Evolutionary conservation across 306 rosid species (phyloP), one percentile per base, ranked within the genome.

Genomic region (Acacia melanoxylon): DNA sequence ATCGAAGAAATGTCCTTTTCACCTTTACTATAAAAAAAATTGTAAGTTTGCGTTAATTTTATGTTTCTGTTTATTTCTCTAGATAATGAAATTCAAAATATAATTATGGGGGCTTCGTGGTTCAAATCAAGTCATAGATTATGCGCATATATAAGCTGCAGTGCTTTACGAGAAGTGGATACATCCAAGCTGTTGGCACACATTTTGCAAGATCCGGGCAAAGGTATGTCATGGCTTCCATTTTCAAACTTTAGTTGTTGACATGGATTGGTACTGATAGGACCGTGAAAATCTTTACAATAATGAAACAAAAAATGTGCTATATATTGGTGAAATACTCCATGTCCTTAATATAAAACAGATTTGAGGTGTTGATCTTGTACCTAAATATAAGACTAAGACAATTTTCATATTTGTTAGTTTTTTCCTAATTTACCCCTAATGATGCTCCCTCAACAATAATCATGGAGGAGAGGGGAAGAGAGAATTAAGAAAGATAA

Each of bases 61-160:
- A 40, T 44, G 27, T 61, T 75, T 13, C 25, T 63, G 16, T 31
- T 56, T 49, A 5, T 76, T 74, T 74, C 67, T 51, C 68, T 80
- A 95, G 98, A 95, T 78, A 70, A 83, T 74, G 89, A 82, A 27
- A 86, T 95, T 89, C 98, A 95, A 85, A 86, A 80, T 51, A 68
- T 91, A 33, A 80, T 95, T 70, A 62, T 89, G 82, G 93, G 80
- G 59, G 89, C 99, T 75, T 91, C 98, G 0, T 95, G 98, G 98
- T 95, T 95, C 82, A 88, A 81, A 88, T 90, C 97, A 29, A 86
- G 90, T 84, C 79, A 45, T 78, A 81, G 94, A 72, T 72, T 95
- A 37, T 92, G 99, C 78, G 96, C 96, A 9, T 95, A 93, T 82
- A 91, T 95, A 78, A 92, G 98, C 77, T 93, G 98, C 87, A 87